Percentiles rank a stretch among this genome's conserved stretches.
These are phyloP conservation scores for Lathyrus tuberosus DNA, from an alignment of 306 rosid species.

Conservation along the genomic window DNA sequence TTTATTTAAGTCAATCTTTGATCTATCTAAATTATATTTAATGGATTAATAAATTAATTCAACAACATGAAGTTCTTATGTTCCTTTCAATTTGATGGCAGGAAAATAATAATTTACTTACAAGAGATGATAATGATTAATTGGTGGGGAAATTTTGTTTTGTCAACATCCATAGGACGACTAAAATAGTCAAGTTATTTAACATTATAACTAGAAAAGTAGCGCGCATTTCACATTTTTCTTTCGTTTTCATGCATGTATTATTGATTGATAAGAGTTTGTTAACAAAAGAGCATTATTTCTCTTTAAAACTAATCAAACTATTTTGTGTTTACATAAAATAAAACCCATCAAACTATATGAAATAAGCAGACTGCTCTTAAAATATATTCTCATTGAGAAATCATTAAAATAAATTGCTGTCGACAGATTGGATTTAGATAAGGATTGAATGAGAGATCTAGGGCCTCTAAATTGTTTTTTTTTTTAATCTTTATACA, in stretches of 20 bases:
- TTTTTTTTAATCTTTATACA: no score
- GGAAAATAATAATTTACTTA: background rate
- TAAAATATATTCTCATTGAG: no score
- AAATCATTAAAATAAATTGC: no score
- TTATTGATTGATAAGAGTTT: background rate
- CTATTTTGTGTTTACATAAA: background rate
- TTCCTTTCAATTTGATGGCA: conserved; percentile 21
- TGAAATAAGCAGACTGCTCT: background rate
- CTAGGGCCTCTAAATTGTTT: background rate
- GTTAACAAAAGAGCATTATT: background rate
- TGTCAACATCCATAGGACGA: conserved; percentile 35
- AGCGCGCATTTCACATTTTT: background rate
- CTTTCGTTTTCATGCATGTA: conserved; percentile 20
- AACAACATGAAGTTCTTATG: conserved; percentile 24
- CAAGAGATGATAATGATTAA: background rate
- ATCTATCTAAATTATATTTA: no score
- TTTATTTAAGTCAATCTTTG: no score
- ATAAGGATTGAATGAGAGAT: background rate
- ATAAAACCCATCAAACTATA: background rate
- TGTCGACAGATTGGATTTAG: background rate
- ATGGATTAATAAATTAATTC: no score
- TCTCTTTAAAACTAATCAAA: background rate
- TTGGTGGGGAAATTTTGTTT: conserved; percentile 7
- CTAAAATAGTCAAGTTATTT: conserved; percentile 21
- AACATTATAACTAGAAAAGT: conserved; percentile 34